Base-by-base conservation (phyloP, 805 yeast species). In the Limtongia smithiae region DNA sequence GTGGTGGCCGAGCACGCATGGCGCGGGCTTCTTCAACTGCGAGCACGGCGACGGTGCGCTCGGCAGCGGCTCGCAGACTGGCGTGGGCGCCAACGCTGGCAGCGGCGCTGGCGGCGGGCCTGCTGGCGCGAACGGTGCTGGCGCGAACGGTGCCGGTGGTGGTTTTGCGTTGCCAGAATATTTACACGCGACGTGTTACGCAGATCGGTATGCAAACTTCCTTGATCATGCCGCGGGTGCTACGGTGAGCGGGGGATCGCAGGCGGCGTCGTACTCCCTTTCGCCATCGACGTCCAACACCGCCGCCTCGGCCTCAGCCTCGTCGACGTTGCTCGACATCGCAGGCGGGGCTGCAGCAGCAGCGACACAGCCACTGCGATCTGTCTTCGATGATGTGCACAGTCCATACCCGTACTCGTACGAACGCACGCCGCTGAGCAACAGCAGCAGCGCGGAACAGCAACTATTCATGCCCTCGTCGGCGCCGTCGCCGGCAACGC, bases 121-220 rank as follows among this genome's bases (percentile, higher is more conserved):
- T 17, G 31, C 14, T 17, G 22, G 11, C 14, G 17, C 6, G 14
- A n/a, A 18, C 31, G 18, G n/a, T 12, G 17, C 17, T n/a, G 41
- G 14, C 41, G 31, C 9, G 22, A 31, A 22, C 38, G 22, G 24
- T 4, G 22, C 5, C 20, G 20, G 17, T 17, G n/a, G n/a, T n/a
- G n/a, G n/a, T n/a, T n/a, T n/a, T 9, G 28, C 28, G 28, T 7
- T 44, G 12, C 48, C 48, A 25, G 27, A 30, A n/a, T 44, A 44
- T 27, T 37, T 44, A 7, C 12, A 37, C 4, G 32, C 22, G 30
- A 44, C 48, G 9, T 37, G 48, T 15, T 44, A 44, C n/a, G 48
- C 48, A 17, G 48, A 44, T 15, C 37, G 27, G 5, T 32, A 37
- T 15, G 43, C 39, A 14, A 44, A 25, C 37, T 44, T 20, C 18